Conservation (phyloP, 306 rosid genomes). For the Sicyos edulis region DNA sequence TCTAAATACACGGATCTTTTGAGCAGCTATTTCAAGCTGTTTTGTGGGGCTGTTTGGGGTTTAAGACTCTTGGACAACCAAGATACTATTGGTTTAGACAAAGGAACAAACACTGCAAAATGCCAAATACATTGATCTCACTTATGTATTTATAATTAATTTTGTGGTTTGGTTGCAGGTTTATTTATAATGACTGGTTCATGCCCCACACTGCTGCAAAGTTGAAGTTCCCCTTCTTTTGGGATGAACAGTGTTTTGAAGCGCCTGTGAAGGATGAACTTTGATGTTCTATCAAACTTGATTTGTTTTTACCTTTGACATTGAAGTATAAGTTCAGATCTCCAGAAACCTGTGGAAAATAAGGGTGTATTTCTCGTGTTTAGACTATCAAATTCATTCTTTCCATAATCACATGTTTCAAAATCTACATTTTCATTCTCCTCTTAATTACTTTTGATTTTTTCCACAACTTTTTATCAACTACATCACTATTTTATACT, state of each 20-base stretch:
- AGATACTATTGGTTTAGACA: neutral
- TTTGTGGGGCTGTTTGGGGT: neutral
- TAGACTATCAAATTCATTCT: too few species aligned
- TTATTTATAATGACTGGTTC: constrained; percentile 65
- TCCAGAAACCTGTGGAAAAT: too few species aligned
- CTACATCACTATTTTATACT: too few species aligned
- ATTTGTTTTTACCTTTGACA: neutral
- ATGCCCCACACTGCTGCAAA: constrained; percentile 90
- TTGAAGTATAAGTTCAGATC: too few species aligned
- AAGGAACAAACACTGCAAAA: neutral
- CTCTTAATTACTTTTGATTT: too few species aligned
- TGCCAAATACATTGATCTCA: neutral
- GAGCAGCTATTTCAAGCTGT: too few species aligned
- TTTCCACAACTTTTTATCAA: too few species aligned
- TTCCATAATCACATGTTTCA: too few species aligned
- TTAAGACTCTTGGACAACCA: neutral
- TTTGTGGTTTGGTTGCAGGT: constrained; percentile 41
- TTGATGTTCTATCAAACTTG: constrained; percentile 21
- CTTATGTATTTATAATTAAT: too few species aligned
- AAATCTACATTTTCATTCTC: too few species aligned
- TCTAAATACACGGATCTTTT: too few species aligned
- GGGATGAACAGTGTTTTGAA: constrained; percentile 76
- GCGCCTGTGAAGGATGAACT: constrained; percentile 59
- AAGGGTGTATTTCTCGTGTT: too few species aligned
- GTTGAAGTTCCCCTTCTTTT: constrained; percentile 62